Conservation (phyloP, 2,329 filamentous ascomycete species). For the Cladobotryum mycophilum region DNA sequence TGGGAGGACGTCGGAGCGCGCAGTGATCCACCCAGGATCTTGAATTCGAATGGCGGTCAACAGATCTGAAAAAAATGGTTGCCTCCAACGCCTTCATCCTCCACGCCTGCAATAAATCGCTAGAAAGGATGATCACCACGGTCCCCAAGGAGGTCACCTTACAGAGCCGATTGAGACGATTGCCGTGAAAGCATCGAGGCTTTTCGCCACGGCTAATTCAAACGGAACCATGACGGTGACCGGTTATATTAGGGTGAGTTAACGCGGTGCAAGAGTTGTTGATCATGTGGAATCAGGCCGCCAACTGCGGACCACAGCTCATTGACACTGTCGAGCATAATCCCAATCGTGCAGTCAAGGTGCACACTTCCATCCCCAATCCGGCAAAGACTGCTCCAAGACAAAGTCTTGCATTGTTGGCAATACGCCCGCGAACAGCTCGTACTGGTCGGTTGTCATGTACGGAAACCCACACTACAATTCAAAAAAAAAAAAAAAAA, state of each 20-base stretch:
- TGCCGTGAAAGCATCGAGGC: conserved; percentile 9
- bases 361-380: conserved; percentile 11
- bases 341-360: conserved; percentile 9
- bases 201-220: conserved; percentile 10
- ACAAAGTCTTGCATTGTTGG: conserved; percentile 1
- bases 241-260: conserved; percentile 9
- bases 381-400: conserved; percentile 5
- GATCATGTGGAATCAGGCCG: neutral
- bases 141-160: conserved; percentile 11
- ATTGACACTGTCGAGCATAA: conserved; percentile 1
- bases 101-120: conserved; percentile 7
- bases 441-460: neutral
- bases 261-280: no score
- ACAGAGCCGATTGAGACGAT: conserved; percentile 9
- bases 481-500: no score
- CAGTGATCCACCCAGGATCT: conserved; percentile 12
- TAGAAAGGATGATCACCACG: conserved; percentile 14
- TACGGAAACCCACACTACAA: conserved; percentile 8
- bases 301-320: neutral
- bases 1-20: no score
- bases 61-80: conserved; percentile 6
- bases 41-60: conserved; percentile 16
- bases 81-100: conserved; percentile 9
- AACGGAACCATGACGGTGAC: conserved; percentile 11
- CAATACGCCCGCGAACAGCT: neutral